Base-by-base conservation (phyloP, 2,329 filamentous ascomycete species). In the Xylariaceae sp. region DNA sequence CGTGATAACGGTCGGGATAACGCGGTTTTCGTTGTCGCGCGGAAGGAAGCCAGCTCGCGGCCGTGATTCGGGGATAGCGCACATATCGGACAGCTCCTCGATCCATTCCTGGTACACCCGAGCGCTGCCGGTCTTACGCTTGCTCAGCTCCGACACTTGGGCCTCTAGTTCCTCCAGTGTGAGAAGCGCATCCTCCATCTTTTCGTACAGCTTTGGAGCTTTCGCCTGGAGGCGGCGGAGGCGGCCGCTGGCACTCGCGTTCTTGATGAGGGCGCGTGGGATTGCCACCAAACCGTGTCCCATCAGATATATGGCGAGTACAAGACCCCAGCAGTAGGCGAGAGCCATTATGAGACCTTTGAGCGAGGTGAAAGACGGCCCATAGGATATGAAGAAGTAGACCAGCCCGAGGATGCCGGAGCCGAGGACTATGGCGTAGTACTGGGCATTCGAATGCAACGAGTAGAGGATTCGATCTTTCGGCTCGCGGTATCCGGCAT, bases 301-400 rank as follows among this genome's bases (percentile, higher is more conserved):
- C 90, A 98, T 96, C 25, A 98, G 70, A 53, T 94, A 96, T 42
- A 98, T 94, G 29, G 89, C 92, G 33, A 96, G 70, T 4, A 90
- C 70, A 48, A 98, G 64, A 49, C 89, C 88, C 83, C 89, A 96
- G 39, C 87, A 86, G 59, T 98, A 98, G 23, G 90, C 85, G 39
- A 96, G 67, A 11, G 92, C 90, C 85, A 98, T 94, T 43, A 94
- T 72, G 25, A 93, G 67, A 22, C 76, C 80, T 63, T 94, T 94
- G 47, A 96, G 70, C 0, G 80, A 82, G 3, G 67, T 69, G 38
- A 82, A 72, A 17, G 78, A 73, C 47, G 87, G 78, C 1, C 84
- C 83, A 52, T 86, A 86, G 21, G 78, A 78, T 43, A 87, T 67
- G 43, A 92, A 79, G 48, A 95, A 77, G 57, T 98, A 98, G 31